These are phyloP conservation scores for Aureobasidium lini DNA, from an alignment of 2,329 filamentous ascomycete genomes.

Conservation along the genomic window DNA sequence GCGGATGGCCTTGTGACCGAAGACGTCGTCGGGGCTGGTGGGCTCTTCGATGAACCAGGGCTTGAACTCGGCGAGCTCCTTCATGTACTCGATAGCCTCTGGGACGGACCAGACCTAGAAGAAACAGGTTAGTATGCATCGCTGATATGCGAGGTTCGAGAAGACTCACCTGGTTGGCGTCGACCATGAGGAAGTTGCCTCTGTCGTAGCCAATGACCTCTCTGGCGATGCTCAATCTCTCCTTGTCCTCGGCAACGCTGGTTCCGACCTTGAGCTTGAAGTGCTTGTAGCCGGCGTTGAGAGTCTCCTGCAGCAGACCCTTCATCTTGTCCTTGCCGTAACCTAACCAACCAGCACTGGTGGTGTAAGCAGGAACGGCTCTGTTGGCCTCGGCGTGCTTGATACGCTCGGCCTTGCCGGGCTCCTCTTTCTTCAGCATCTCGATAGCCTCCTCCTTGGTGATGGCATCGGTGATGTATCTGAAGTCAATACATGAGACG, in stretches of 20 bases:
- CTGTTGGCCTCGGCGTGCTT: slow-evolving; percentile 63
- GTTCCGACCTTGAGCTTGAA: slow-evolving; percentile 89
- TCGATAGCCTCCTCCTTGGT: slow-evolving; percentile 74
- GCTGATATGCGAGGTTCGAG: background rate
- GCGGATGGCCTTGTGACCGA: slow-evolving; percentile 78
- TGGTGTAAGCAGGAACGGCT: slow-evolving; percentile 86
- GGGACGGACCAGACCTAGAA: slow-evolving; percentile 71
- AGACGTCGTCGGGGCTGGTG: slow-evolving; percentile 80
- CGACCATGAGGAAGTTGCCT: slow-evolving; percentile 83
- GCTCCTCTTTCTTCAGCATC: slow-evolving; percentile 59
- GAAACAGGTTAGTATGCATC: background rate
- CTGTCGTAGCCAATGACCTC: slow-evolving; percentile 74
- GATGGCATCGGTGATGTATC: slow-evolving; percentile 90
- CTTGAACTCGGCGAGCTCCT: slow-evolving; percentile 71
- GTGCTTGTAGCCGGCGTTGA: slow-evolving; percentile 68
- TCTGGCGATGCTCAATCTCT: slow-evolving; percentile 64
- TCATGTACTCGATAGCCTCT: slow-evolving; percentile 83
- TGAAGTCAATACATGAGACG: slow-evolving; percentile 83
- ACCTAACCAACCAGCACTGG: slow-evolving; percentile 84
- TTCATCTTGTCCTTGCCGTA: slow-evolving; percentile 86
- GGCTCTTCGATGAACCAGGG: slow-evolving; percentile 95
- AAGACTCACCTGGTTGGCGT: slow-evolving; percentile 70
- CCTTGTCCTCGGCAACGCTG: slow-evolving; percentile 62
- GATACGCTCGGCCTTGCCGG: slow-evolving; percentile 62
- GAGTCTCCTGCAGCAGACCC: slow-evolving; percentile 62